Evolutionary conservation across 1,284 basidiomycete genomes (phyloP).

Genomic region (Ceratobasidium sp.): DNA sequence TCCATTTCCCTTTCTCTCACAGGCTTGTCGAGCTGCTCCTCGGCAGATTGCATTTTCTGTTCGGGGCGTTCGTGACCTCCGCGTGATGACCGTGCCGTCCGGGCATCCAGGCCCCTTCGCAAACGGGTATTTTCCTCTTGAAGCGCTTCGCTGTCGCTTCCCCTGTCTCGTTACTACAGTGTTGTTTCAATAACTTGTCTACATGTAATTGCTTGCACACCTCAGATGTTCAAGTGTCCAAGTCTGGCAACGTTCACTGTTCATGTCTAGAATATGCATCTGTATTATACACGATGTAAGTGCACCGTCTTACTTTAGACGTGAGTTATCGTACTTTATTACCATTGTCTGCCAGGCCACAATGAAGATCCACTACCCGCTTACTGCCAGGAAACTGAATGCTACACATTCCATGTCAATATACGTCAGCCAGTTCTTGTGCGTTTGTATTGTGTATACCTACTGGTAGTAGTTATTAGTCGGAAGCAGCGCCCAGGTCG

Average conservation of each 20-base stretch:
- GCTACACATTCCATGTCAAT: not conserved
- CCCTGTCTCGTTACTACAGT: not conserved
- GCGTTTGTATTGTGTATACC: not conserved
- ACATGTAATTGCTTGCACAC: not conserved
- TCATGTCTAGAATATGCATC: conserved; percentile 18
- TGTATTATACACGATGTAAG: not conserved
- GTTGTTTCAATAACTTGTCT: not conserved
- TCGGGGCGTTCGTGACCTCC: not conserved
- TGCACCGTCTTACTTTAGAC: too few relatives aligned
- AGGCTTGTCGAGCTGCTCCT: too few relatives aligned
- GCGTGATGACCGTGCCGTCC: not conserved
- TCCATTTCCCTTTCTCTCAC: too few relatives aligned
- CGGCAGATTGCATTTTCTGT: not conserved
- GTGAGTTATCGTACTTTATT: not conserved
- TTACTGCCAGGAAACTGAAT: not conserved
- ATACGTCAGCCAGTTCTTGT: not conserved
- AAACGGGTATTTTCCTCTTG: not conserved
- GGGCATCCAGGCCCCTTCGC: not conserved
- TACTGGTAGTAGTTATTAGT: conserved; percentile 5
- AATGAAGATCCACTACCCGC: conserved; percentile 27
- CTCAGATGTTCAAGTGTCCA: conserved; percentile 14
- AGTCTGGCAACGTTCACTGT: not conserved
- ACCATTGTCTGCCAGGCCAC: conserved; percentile 17
- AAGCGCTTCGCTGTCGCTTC: not conserved
- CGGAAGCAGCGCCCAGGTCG: conserved; percentile 22